Evolutionary conservation across 176 grass and related monocot species (phyloP).

Genomic region (Urochloa ruziziensis): DNA sequence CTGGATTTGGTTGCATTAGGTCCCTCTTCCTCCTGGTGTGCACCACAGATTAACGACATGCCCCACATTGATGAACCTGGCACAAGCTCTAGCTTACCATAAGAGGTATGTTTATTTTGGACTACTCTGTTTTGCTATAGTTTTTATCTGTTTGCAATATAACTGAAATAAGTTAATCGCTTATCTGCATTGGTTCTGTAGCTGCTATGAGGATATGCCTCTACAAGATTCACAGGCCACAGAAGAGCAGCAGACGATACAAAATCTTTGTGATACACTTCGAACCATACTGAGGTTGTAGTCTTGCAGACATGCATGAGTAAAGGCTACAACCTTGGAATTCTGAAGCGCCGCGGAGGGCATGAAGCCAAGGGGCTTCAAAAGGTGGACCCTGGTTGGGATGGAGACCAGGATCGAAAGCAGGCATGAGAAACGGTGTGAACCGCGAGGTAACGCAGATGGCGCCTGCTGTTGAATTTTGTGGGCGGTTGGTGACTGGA

Average conservation of each 20-base stretch:
- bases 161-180: neutral
- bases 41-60: conserved; percentile 78
- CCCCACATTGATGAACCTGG: conserved; percentile 95
- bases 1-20: conserved; percentile 49
- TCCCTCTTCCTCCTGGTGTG: conserved; percentile 83
- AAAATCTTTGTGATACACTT: conserved; percentile 96
- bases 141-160: neutral
- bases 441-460: neutral
- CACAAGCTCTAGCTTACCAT: conserved; percentile 94
- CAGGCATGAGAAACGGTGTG: neutral
- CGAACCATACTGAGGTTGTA: conserved; percentile 94
- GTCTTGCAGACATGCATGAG: conserved; percentile 27
- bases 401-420: neutral
- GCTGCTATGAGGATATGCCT: conserved; percentile 98
- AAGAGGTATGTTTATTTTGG: conserved; percentile 57
- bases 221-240: conserved; percentile 90
- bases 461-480: neutral
- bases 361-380: neutral
- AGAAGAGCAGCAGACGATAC: conserved; percentile 92
- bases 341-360: neutral
- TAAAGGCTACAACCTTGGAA: neutral
- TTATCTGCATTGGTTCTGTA: conserved; percentile 21
- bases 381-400: neutral
- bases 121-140: neutral
- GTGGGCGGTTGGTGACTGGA: neutral